phyloP scores from a whole-genome alignment of 208 protist species.

The Crithidia bombi region DNA sequence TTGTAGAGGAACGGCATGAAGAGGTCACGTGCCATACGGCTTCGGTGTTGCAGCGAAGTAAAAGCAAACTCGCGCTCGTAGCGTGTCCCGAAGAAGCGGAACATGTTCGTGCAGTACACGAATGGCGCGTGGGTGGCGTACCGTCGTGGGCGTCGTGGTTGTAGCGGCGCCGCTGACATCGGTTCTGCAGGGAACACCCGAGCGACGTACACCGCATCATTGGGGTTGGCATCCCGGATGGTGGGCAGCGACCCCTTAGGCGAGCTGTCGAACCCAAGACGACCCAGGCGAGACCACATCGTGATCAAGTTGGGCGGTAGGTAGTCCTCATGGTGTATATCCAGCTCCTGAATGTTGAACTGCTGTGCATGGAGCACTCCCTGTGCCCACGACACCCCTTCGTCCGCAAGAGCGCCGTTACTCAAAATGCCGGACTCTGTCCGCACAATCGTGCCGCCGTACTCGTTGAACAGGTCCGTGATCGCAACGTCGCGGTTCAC shows the following conservation, averaged over 20 bases:
- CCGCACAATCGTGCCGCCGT: slow-evolving; percentile 63
- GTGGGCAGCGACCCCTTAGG: neutral
- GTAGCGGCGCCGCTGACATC: neutral
- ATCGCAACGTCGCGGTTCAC: slow-evolving; percentile 62
- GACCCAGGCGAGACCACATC: slow-evolving; percentile 8
- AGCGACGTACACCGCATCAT: neutral
- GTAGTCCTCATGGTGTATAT: slow-evolving; percentile 29
- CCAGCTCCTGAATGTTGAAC: slow-evolving; percentile 45
- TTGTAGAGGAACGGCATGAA: slow-evolving; percentile 71
- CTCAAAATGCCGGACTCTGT: slow-evolving; percentile 33
- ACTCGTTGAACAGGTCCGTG: slow-evolving; percentile 63
- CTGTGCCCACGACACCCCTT: slow-evolving; percentile 23
- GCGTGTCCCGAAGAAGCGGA: slow-evolving; percentile 40
- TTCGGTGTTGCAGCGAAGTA: slow-evolving; percentile 28
- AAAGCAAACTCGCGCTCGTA: slow-evolving; percentile 47
- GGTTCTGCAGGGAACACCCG: slow-evolving; percentile 4
- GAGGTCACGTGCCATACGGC: slow-evolving; percentile 39
- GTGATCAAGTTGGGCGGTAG: slow-evolving; percentile 21
- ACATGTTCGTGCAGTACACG: slow-evolving; percentile 68
- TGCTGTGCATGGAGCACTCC: slow-evolving; percentile 44
- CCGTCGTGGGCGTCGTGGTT: slow-evolving; percentile 23
- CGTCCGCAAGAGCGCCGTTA: neutral
- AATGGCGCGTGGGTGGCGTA: slow-evolving; percentile 70
- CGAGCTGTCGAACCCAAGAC: neutral
- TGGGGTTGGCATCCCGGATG: neutral